Percentiles rank a stretch among this genome's conserved stretches.
These are phyloP conservation scores for Ciborinia camelliae DNA, from an alignment of 2,329 filamentous ascomycete species.

Conservation along the genomic window DNA sequence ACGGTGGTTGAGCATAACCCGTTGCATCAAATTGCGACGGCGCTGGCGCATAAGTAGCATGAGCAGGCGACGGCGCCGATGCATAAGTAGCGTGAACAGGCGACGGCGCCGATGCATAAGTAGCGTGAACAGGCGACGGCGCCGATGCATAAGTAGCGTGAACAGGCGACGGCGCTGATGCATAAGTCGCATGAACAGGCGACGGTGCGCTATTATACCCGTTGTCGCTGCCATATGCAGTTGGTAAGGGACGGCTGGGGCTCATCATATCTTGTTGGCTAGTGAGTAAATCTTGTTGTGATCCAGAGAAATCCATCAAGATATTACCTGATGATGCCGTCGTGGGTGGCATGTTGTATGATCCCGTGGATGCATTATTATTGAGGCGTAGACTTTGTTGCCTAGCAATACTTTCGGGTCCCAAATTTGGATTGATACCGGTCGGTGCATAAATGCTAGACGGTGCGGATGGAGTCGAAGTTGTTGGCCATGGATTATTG, in stretches of 20 bases:
- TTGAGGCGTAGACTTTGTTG: constrained; percentile 58
- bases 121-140: constrained; percentile 45
- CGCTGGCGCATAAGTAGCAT: constrained; percentile 33
- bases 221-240: constrained; percentile 64
- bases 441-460: constrained; percentile 60
- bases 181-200: constrained; percentile 35
- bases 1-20: constrained; percentile 63
- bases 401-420: constrained; percentile 55
- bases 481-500: constrained; percentile 81
- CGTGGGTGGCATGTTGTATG: constrained; percentile 68
- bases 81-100: too few relatives aligned
- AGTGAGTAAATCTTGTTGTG: constrained; percentile 62
- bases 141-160: constrained; percentile 42
- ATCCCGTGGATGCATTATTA: constrained; percentile 59
- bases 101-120: constrained; percentile 45
- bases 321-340: constrained; percentile 70
- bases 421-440: constrained; percentile 55
- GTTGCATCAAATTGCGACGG: constrained; percentile 71
- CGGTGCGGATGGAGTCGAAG: constrained; percentile 46
- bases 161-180: constrained; percentile 49
- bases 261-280: constrained; percentile 71
- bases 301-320: constrained; percentile 53
- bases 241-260: constrained; percentile 56
- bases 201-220: constrained; percentile 64
- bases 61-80: constrained; percentile 54